Conservation (phyloP, 208 protist genomes). For the Trypanosoma brucei region DNA sequence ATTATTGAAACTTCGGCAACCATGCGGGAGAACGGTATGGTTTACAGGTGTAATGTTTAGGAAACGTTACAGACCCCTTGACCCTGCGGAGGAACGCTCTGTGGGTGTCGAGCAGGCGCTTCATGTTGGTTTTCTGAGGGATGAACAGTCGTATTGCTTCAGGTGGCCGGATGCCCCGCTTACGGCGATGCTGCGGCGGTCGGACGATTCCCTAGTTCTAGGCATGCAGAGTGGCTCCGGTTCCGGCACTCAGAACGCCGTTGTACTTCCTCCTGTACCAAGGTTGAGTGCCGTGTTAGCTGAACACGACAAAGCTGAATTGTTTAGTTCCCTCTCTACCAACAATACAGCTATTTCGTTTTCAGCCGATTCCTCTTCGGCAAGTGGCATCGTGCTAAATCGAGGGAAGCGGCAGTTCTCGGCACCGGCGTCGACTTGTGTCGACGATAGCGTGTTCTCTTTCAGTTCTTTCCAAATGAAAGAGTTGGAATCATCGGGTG, state of each 20-base stretch:
- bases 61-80: conserved; percentile 79
- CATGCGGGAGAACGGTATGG: not conserved
- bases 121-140: conserved; percentile 42
- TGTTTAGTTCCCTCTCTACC: conserved; percentile 16
- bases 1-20: too few relatives aligned
- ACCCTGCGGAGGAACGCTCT: conserved; percentile 59
- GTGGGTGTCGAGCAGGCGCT: conserved; percentile 44
- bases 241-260: conserved; percentile 8
- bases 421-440: conserved; percentile 11
- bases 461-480: conserved; percentile 37
- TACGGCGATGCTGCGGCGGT: conserved; percentile 24
- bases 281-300: conserved; percentile 10
- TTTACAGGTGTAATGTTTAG: conserved; percentile 17
- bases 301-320: conserved; percentile 14
- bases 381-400: conserved; percentile 6
- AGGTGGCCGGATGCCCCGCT: conserved; percentile 72
- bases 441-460: conserved; percentile 68
- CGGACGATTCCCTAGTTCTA: conserved; percentile 12
- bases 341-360: conserved; percentile 19
- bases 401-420: conserved; percentile 13
- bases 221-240: conserved; percentile 21
- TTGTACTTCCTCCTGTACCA: conserved; percentile 24
- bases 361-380: not conserved
- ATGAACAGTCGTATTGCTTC: conserved; percentile 79
- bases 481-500: conserved; percentile 30